Evolutionary conservation across 2,329 filamentous ascomycete species (phyloP).

Genomic region (Aspergillus amoenus): DNA sequence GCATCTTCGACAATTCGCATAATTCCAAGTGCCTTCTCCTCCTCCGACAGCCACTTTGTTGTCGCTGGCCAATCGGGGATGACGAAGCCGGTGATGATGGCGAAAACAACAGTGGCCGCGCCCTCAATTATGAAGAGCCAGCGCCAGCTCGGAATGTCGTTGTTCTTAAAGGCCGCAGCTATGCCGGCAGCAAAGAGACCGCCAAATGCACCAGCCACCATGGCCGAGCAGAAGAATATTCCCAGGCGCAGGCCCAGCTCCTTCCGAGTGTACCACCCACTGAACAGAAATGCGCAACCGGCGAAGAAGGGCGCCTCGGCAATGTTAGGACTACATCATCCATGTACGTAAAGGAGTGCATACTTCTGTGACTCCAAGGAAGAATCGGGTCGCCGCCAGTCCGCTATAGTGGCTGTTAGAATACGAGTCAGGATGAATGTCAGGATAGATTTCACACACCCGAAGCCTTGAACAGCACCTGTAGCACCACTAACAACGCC

Average conservation of each 20-base stretch:
- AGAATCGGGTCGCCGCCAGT: slow-evolving; percentile 5
- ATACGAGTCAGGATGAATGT: background rate
- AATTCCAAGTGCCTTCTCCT: slow-evolving; percentile 40
- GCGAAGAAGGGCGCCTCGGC: background rate
- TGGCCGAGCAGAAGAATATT: slow-evolving; percentile 36
- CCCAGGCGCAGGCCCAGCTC: slow-evolving; percentile 41
- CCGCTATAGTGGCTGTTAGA: slow-evolving; percentile 18
- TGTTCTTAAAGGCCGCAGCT: slow-evolving; percentile 20
- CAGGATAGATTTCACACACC: slow-evolving; percentile 18
- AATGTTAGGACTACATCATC: background rate
- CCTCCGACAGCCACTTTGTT: slow-evolving; percentile 47
- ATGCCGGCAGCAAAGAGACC: slow-evolving; percentile 45
- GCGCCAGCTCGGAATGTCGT: slow-evolving; percentile 32
- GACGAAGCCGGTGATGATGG: slow-evolving; percentile 52
- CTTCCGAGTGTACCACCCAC: slow-evolving; percentile 41
- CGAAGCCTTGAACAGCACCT: background rate
- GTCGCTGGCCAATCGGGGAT: slow-evolving; percentile 47
- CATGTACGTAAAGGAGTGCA: background rate
- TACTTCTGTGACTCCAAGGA: background rate
- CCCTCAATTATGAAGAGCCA: slow-evolving; percentile 55
- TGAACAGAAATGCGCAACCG: slow-evolving; percentile 36
- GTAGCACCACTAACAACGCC: background rate
- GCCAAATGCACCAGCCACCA: slow-evolving; percentile 42
- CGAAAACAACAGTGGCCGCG: slow-evolving; percentile 47
- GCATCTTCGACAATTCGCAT: background rate